Evolutionary conservation across 1,284 basidiomycete genomes (phyloP).

Genomic region (Xerocomus minutiporus): DNA sequence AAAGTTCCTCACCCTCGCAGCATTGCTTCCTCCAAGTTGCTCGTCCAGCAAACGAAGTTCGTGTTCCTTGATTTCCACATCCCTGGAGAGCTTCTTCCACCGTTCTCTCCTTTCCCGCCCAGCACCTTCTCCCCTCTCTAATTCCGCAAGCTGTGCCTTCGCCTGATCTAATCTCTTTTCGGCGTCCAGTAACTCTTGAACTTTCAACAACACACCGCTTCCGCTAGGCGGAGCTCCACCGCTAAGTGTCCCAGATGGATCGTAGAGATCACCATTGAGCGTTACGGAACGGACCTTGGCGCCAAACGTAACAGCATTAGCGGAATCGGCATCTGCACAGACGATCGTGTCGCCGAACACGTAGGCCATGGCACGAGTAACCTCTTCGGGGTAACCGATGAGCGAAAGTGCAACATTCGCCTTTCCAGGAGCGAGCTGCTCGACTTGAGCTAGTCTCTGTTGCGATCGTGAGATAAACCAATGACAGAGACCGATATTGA

Average conservation of each 20-base stretch:
- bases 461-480: not conserved
- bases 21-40: slow-evolving; percentile 87
- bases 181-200: slow-evolving; percentile 76
- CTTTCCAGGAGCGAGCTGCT: slow-evolving; percentile 76
- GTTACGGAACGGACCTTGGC: slow-evolving; percentile 82
- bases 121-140: slow-evolving; percentile 57
- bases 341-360: slow-evolving; percentile 94
- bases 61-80: slow-evolving; percentile 88
- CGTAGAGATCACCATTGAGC: slow-evolving; percentile 93
- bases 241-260: slow-evolving; percentile 90
- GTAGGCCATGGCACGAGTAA: slow-evolving; percentile 86
- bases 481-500: not conserved
- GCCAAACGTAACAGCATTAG: slow-evolving; percentile 85
- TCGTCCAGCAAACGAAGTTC: slow-evolving; percentile 80
- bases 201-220: slow-evolving; percentile 76
- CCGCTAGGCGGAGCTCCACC: slow-evolving; percentile 84
- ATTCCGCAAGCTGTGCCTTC: slow-evolving; percentile 45
- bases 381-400: slow-evolving; percentile 81
- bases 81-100: slow-evolving; percentile 66
- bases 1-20: slow-evolving; percentile 61
- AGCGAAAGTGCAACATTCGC: slow-evolving; percentile 85
- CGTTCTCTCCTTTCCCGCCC: slow-evolving; percentile 57
- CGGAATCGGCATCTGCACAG: slow-evolving; percentile 86
- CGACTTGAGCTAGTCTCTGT: slow-evolving; percentile 76
- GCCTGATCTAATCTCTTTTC: slow-evolving; percentile 53